Evolutionary conservation across 495 filamentous ascomycete genomes (phyloP), one percentile per base, ranked within the genome.

Genomic region (Penicillium goetzii): DNA sequence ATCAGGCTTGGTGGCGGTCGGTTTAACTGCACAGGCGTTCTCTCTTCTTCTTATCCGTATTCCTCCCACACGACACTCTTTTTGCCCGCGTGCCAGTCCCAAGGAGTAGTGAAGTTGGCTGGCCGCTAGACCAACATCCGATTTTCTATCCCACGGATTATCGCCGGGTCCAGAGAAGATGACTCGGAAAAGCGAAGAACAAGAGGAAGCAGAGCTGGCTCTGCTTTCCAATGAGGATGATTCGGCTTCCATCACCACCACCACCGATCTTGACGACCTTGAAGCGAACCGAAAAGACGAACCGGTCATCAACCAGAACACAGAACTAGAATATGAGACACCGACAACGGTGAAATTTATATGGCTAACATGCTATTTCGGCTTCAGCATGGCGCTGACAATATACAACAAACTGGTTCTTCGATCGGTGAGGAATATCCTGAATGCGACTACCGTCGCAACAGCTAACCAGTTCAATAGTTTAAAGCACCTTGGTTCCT

Each of bases 381-480:
- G 60, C 4, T 60, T 67, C 56, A 67, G 64, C 56, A 67, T 67
- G 64, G 51, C 54, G 17, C 52, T 67, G 23, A 67, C 64, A 1
- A 62, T 67, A 5, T 67, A 67, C 56, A 67, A 67, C 25, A 67
- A 67, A 60, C 40, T 67, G 9, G 59, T 67, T 52, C 32, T 67
- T 43, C 60, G 64, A 60, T 63, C 60, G 15, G 64, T 67, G 15
- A 56, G 64, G 17, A 33, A 25, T 19, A 51, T 23, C 50, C 0
- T 15, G 19, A 12, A n/a, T 26, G 9, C 17, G 2, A 14, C 11
- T 32, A 26, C 26, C 15, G 3, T 61, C 50, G 28, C 19, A 8
- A 21, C 10, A 5, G 26, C 36, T 54, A 26, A 41, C 25, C 15
- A 4, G 15, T 1, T 56, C 7, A 43, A 61, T 21, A 67, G 64